A percentile compares a stretch with the other conserved stretches of the same genome.
Conservation (phyloP, 129 eudicot genomes). For the Chrysanthemum lavandulifolium region DNA sequence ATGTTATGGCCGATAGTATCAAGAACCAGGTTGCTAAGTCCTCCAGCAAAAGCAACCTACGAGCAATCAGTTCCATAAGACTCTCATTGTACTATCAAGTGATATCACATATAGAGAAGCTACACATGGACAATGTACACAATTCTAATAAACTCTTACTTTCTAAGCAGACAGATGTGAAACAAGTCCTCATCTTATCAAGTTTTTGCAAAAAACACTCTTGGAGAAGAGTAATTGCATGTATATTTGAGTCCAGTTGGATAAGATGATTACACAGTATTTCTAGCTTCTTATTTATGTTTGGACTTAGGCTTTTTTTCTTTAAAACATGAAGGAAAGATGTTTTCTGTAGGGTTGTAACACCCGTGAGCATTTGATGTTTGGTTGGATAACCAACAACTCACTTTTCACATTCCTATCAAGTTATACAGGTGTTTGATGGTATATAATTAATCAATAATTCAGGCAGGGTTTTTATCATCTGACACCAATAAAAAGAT, state of each 20-base stretch:
- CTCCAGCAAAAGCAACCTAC: slow-evolving; percentile 77
- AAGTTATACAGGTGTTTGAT: neutral
- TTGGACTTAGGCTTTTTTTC: neutral
- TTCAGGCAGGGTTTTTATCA: too few species aligned
- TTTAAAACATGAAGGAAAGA: too few species aligned
- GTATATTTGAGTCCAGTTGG: neutral
- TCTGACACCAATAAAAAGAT: too few species aligned
- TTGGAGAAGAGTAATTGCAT: slow-evolving; percentile 1
- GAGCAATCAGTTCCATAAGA: slow-evolving; percentile 25
- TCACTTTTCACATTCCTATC: too few species aligned
- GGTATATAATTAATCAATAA: neutral
- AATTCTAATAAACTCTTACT: neutral
- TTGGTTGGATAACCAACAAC: too few species aligned
- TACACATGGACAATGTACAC: slow-evolving; percentile 7
- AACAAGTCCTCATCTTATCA: slow-evolving; percentile 9
- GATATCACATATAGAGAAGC: slow-evolving; percentile 4
- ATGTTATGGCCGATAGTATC: slow-evolving; percentile 88
- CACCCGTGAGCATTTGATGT: too few species aligned
- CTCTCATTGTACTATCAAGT: neutral
- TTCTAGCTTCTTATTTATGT: slow-evolving; percentile 11
- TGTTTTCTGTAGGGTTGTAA: too few species aligned
- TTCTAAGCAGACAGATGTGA: neutral
- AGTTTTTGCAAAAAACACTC: neutral
- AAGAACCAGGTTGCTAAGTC: slow-evolving; percentile 69
- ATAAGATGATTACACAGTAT: neutral